Percentiles rank a stretch among this genome's conserved stretches.
Evolutionary conservation across 179 eudicot species (phyloP).

Genomic region (Silene vulgaris): DNA sequence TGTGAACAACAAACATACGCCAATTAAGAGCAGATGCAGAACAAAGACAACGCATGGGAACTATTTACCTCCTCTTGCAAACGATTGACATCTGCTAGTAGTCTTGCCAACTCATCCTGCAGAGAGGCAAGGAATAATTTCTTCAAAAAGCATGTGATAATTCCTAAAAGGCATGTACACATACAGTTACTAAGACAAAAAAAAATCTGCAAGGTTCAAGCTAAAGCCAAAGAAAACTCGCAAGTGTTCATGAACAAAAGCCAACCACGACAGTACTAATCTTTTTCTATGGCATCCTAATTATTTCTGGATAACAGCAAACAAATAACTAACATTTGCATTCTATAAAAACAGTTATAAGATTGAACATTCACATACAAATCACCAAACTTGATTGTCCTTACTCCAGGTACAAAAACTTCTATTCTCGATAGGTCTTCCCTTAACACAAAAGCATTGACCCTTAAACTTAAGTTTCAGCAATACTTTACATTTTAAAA

Average conservation of each 20-base stretch:
- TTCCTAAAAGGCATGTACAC: not conserved
- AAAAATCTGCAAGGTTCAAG: not conserved
- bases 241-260: not conserved
- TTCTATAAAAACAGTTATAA: not conserved
- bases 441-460: not conserved
- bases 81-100: constrained; percentile 48
- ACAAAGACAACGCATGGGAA: constrained; percentile 10
- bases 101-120: constrained; percentile 71
- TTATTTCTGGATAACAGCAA: not conserved
- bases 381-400: not conserved
- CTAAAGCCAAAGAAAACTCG: not conserved
- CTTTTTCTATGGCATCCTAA: not conserved
- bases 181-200: not conserved
- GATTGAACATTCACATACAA: not conserved
- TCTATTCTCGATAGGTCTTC: not conserved
- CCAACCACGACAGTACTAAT: not conserved
- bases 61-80: constrained; percentile 52
- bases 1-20: not conserved
- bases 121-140: constrained; percentile 15
- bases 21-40: constrained; percentile 1
- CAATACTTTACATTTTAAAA: not conserved
- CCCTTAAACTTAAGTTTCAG: not conserved
- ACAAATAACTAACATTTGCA: not conserved
- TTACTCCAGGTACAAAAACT: not conserved
- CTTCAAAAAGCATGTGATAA: not conserved